phyloP scores from a whole-genome alignment of 2,329 filamentous ascomycete genomes.

The Epichloe hybrida region DNA sequence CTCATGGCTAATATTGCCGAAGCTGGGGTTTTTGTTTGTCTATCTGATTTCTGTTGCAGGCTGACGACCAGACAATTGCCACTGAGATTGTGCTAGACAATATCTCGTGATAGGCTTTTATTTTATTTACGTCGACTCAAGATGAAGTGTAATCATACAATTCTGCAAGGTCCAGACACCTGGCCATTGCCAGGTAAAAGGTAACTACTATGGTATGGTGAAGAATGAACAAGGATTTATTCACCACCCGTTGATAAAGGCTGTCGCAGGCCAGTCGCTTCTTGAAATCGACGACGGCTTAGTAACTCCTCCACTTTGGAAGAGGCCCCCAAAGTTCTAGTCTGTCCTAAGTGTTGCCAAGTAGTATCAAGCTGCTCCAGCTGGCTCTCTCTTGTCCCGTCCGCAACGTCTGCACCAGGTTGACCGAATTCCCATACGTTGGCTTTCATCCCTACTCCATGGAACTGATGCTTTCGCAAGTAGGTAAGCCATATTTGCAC shows the following conservation, averaged over 20 bases:
- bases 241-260: constrained; percentile 3
- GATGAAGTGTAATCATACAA: not conserved
- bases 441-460: constrained; percentile 98
- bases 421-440: constrained; percentile 85
- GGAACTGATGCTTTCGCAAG: constrained; percentile 79
- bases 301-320: constrained; percentile 46
- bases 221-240: not conserved
- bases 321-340: constrained; percentile 33
- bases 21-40: too few relatives aligned
- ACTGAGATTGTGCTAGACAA: too few relatives aligned
- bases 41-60: too few relatives aligned
- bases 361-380: constrained; percentile 29
- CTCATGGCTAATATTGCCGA: too few relatives aligned
- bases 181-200: not conserved
- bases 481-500: constrained; percentile 91
- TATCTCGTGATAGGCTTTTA: too few relatives aligned
- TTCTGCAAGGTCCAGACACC: not conserved
- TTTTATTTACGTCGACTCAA: too few relatives aligned
- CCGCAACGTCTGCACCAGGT: constrained; percentile 33
- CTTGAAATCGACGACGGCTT: constrained; percentile 34
- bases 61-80: too few relatives aligned
- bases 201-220: not conserved
- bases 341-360: constrained; percentile 43
- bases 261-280: constrained; percentile 18
- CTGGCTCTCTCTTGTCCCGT: constrained; percentile 12